Evolutionary conservation across 495 filamentous ascomycete species (phyloP), one percentile per base, ranked within the genome.

Genomic region (Penicillium riverlandense): DNA sequence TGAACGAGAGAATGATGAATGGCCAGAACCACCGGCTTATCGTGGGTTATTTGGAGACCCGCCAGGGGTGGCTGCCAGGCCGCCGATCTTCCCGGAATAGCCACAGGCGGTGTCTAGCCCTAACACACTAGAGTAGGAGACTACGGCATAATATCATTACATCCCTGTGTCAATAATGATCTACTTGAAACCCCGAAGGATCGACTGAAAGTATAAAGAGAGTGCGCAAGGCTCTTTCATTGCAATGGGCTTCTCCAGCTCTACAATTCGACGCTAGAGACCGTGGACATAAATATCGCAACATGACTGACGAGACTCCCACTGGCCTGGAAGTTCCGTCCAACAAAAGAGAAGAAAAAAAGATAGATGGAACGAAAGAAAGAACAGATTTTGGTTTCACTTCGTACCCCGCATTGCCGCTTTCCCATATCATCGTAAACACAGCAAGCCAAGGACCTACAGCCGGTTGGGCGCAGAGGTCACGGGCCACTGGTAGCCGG

Each of bases 401-500:
- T 54, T 53, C 49, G 30, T 55, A 43, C 47, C 37, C 49, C 29
- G 35, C 32, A 47, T 22, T 22, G 36, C 44, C 48, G 38, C 45
- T 39, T 41, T 50, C 48, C 46, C 49, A 53, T 55, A 48, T 54
- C 53, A 40, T 58, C 45, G 47, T 61, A 53, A 60, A 58, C 54
- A 58, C 46, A 42, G 44, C 38, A 39, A 38, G 13, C 11, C 28
- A 14, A 31, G 5, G 15, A 46, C 54, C 51, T 69, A 88, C 76
- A 89, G 74, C 70, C 88, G 83, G 74, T 84, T 89, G 50, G 79
- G 74, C 41, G 74, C 67, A 50, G 75, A 78, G 42, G 77, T 85
- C 14, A 61, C 57, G 6, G 86, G 86, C 90, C 90, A 96, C 69
- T 95, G 90, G 70, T 95, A 96, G 52, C 92, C 91, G 45, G 90